A percentile compares a stretch with the other conserved stretches of the same genome.
Evolutionary conservation across 352 stramenopile genomes (phyloP).

Genomic region (Plasmopara muralis): DNA sequence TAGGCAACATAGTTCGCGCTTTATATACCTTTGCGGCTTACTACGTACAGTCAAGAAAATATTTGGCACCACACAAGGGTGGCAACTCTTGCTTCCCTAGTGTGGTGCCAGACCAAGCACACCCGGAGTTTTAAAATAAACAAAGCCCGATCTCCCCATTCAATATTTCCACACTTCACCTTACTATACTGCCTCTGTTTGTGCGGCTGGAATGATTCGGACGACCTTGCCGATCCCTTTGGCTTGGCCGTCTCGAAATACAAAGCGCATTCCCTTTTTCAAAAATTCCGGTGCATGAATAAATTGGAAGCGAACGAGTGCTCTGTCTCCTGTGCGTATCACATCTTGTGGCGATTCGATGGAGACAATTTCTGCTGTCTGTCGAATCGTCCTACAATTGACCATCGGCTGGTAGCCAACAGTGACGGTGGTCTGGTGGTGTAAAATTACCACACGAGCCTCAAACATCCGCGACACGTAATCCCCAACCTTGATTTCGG

Average conservation of each 20-base stretch:
- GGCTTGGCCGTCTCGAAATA: conserved; percentile 96
- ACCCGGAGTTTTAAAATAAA: no score
- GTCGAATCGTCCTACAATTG: conserved; percentile 89
- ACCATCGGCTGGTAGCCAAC: conserved; percentile 93
- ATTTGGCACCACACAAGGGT: no score
- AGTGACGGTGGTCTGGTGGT: conserved; percentile 93
- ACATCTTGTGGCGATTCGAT: conserved; percentile 78
- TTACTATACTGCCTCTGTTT: conserved; percentile 7
- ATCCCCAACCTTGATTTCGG: conserved; percentile 61
- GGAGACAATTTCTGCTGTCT: conserved; percentile 86
- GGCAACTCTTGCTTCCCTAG: no score
- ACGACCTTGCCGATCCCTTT: conserved; percentile 94
- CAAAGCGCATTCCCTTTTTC: conserved; percentile 93
- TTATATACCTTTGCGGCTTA: no score
- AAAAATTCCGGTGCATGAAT: conserved; percentile 94
- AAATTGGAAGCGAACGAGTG: conserved; percentile 86
- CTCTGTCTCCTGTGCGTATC: conserved; percentile 87
- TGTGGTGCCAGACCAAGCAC: no score
- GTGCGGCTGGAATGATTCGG: conserved; percentile 47
- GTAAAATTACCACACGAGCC: conserved; percentile 90
- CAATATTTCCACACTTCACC: no score
- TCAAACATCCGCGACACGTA: conserved; percentile 87
- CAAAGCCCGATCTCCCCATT: no score
- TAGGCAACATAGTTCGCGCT: no score
- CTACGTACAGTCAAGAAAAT: no score